Percentiles rank a stretch among this genome's conserved stretches.
Conservation (phyloP, 2,329 filamentous ascomycete genomes). For the Cryphonectria radicalis region DNA sequence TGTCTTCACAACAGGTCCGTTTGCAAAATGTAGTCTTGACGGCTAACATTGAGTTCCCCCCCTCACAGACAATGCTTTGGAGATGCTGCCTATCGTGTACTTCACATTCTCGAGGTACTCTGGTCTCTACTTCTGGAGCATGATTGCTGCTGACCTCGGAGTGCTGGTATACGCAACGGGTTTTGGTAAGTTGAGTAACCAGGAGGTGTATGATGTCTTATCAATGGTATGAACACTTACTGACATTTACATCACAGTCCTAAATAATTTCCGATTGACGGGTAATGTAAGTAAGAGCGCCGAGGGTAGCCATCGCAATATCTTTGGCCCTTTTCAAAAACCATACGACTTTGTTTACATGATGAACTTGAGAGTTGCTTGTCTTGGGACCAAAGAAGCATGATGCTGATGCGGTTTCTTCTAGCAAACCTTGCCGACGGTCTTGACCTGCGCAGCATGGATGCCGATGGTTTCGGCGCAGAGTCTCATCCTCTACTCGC, state of each 20-base stretch:
- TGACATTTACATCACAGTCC: constrained; percentile 44
- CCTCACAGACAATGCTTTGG: constrained; percentile 16
- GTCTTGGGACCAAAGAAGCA: neutral
- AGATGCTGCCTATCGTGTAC: constrained; percentile 21
- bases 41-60: neutral
- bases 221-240: constrained; percentile 38
- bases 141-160: constrained; percentile 41
- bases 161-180: constrained; percentile 47
- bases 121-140: constrained; percentile 47
- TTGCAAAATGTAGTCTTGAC: neutral
- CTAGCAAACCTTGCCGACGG: constrained; percentile 38
- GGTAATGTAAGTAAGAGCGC: constrained; percentile 21
- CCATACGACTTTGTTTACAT: neutral
- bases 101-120: constrained; percentile 25
- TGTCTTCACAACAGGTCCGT: neutral
- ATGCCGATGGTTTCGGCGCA: constrained; percentile 65
- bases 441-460: constrained; percentile 55
- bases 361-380: neutral
- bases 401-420: constrained; percentile 5
- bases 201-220: neutral
- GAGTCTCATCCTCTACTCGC: constrained; percentile 64
- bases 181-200: constrained; percentile 43
- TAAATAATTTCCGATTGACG: constrained; percentile 42
- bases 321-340: neutral
- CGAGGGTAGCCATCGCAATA: neutral